Percentiles rank a stretch among this genome's conserved stretches.
phyloP scores from a whole-genome alignment of 345 rosid genomes.

The Noccaea caerulescens region DNA sequence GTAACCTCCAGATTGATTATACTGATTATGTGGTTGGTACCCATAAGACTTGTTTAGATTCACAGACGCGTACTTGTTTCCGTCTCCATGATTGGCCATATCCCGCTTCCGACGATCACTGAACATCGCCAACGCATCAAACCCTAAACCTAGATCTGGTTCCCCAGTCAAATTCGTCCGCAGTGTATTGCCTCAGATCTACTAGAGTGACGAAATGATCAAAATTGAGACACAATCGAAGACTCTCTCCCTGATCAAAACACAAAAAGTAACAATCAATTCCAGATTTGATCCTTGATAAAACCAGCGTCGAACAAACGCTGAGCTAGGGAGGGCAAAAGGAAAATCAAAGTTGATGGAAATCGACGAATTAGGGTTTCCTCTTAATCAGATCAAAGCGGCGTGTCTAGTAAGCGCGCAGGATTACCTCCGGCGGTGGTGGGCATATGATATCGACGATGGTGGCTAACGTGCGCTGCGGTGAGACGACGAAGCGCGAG shows the following conservation, averaged over 20 bases:
- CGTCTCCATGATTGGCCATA: constrained; percentile 93
- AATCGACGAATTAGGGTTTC: constrained; percentile 42
- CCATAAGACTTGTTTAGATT: constrained; percentile 95
- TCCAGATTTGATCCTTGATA: constrained; percentile 15
- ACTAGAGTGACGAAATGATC: constrained; percentile 33
- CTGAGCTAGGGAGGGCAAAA: not conserved
- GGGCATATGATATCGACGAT: constrained; percentile 32
- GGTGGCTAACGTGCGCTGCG: constrained; percentile 35
- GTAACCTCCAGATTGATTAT: constrained; percentile 52
- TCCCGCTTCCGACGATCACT: constrained; percentile 58
- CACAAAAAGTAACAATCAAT: constrained; percentile 29
- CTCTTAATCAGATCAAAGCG: constrained; percentile 15
- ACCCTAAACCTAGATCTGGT: constrained; percentile 43
- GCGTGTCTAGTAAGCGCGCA: constrained; percentile 5
- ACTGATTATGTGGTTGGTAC: constrained; percentile 57
- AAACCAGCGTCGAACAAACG: constrained; percentile 15
- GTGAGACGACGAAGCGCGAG: constrained; percentile 42
- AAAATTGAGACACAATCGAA: constrained; percentile 22
- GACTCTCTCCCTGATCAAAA: constrained; percentile 43
- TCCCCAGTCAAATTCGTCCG: constrained; percentile 27
- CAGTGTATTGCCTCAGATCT: constrained; percentile 43
- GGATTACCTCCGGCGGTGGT: constrained; percentile 43
- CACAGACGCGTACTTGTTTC: constrained; percentile 79
- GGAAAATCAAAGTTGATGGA: not conserved
- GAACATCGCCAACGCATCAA: constrained; percentile 80